These are phyloP conservation scores for Drechmeria coniospora DNA, from an alignment of 2,329 filamentous ascomycete species.

Conservation along the genomic window DNA sequence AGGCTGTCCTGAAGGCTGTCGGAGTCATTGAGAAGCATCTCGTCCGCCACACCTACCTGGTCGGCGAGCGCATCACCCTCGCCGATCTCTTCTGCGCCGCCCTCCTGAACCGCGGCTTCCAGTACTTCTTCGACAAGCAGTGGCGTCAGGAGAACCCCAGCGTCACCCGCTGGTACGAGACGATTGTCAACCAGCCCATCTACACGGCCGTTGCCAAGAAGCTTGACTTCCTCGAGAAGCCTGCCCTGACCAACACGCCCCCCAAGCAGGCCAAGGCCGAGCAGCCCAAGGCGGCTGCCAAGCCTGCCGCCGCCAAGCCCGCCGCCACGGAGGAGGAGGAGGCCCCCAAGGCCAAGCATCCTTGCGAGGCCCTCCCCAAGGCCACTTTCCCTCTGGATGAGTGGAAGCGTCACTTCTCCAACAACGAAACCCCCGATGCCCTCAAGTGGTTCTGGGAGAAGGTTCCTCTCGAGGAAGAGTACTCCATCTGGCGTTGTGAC, in stretches of 20 bases:
- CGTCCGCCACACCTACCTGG: constrained; percentile 85
- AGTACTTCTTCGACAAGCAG: constrained; percentile 85
- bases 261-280: constrained; percentile 76
- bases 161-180: constrained; percentile 86
- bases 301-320: constrained; percentile 28
- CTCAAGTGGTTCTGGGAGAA: constrained; percentile 99
- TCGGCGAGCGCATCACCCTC: constrained; percentile 92
- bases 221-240: constrained; percentile 67
- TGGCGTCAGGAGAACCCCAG: constrained; percentile 76
- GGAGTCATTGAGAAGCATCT: constrained; percentile 75
- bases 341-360: constrained; percentile 90
- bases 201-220: constrained; percentile 67
- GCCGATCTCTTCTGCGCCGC: constrained; percentile 78
- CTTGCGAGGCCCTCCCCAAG: constrained; percentile 69
- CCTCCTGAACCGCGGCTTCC: constrained; percentile 74
- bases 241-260: constrained; percentile 52
- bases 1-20: constrained; percentile 52
- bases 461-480: constrained; percentile 81
- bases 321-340: constrained; percentile 24
- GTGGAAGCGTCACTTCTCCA: constrained; percentile 98
- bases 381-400: constrained; percentile 78
- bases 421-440: constrained; percentile 72
- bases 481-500: constrained; percentile 83
- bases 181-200: constrained; percentile 82
- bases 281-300: constrained; percentile 51